Evolutionary conservation across 2,329 filamentous ascomycete genomes (phyloP).

Genomic region (Arachnopeziza araneosa): DNA sequence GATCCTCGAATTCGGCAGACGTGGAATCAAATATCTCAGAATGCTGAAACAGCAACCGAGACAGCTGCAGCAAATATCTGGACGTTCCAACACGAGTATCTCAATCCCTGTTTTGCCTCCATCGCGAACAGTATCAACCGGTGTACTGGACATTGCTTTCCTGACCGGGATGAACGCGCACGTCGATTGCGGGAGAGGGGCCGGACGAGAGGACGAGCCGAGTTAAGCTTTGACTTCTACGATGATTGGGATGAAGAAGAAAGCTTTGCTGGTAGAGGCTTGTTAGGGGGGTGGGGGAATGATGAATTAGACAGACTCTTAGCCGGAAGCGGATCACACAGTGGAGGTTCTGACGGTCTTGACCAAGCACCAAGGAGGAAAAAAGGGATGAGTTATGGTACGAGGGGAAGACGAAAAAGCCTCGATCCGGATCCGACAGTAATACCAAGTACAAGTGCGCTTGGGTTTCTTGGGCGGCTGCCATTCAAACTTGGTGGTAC

Average conservation of each 20-base stretch:
- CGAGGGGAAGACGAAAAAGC: constrained; percentile 56
- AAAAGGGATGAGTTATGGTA: constrained; percentile 85
- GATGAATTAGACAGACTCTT: constrained; percentile 84
- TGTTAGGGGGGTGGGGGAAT: constrained; percentile 69
- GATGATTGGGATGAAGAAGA: constrained; percentile 79
- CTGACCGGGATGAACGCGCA: constrained; percentile 67
- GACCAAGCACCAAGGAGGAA: constrained; percentile 64
- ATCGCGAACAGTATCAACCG: constrained; percentile 63
- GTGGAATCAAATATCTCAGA: constrained; percentile 88
- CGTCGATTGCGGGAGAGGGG: constrained; percentile 63
- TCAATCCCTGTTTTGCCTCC: constrained; percentile 72
- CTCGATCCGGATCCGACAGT: constrained; percentile 67
- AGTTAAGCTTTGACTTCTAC: constrained; percentile 93
- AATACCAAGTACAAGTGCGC: constrained; percentile 79
- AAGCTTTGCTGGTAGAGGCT: constrained; percentile 47
- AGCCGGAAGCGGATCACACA: constrained; percentile 56
- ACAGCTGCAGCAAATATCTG: constrained; percentile 88
- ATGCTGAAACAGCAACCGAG: constrained; percentile 84
- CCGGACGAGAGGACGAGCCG: constrained; percentile 56
- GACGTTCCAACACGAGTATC: constrained; percentile 79
- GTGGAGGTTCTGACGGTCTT: constrained; percentile 37
- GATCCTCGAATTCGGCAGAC: constrained; percentile 89
- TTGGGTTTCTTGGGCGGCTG: constrained; percentile 77
- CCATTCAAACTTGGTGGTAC: constrained; percentile 82
- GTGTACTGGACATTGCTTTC: constrained; percentile 65